These are phyloP conservation scores for Catharanthus roseus DNA, from an alignment of 257 asterid species.

Conservation along the genomic window DNA sequence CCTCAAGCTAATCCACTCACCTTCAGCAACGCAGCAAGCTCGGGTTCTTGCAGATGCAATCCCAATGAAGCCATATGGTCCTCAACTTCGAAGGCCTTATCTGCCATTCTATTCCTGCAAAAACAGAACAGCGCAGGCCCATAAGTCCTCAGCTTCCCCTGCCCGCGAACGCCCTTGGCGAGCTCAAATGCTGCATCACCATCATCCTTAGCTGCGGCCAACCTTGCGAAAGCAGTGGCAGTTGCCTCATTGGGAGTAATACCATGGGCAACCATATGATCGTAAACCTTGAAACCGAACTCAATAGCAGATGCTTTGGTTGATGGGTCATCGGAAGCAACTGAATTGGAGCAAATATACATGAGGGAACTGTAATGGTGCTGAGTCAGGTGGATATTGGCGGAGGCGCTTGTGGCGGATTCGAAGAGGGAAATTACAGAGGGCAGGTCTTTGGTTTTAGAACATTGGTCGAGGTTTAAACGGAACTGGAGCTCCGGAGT, in stretches of 20 bases:
- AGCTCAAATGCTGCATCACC: constrained; percentile 77
- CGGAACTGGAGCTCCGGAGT: constrained; percentile 83
- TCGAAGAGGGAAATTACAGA: constrained; percentile 69
- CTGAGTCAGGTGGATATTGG: constrained; percentile 38
- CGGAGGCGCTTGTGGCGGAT: constrained; percentile 33
- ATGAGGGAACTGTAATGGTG: constrained; percentile 76
- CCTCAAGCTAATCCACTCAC: constrained; percentile 27
- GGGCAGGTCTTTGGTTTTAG: constrained; percentile 62
- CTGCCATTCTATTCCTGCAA: constrained; percentile 53
- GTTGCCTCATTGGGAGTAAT: constrained; percentile 78
- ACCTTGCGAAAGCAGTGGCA: constrained; percentile 66
- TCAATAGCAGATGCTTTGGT: constrained; percentile 50
- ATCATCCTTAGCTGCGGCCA: constrained; percentile 76
- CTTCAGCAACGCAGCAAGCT: constrained; percentile 72
- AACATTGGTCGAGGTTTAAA: constrained; percentile 53
- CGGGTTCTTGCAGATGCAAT: constrained; percentile 71
- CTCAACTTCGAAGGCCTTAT: constrained; percentile 75
- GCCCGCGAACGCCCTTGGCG: constrained; percentile 53
- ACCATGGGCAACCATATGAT: constrained; percentile 26
- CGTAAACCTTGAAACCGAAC: constrained; percentile 65
- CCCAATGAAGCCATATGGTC: constrained; percentile 50
- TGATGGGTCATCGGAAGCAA: constrained; percentile 34
- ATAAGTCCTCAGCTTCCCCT: constrained; percentile 73
- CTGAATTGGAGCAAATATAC: constrained; percentile 67
- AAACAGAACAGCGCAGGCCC: constrained; percentile 71